Percentiles rank a stretch among this genome's conserved stretches.
phyloP scores from a whole-genome alignment of 2,329 filamentous ascomycete genomes.

The Aspergillus pseudoglaucus region DNA sequence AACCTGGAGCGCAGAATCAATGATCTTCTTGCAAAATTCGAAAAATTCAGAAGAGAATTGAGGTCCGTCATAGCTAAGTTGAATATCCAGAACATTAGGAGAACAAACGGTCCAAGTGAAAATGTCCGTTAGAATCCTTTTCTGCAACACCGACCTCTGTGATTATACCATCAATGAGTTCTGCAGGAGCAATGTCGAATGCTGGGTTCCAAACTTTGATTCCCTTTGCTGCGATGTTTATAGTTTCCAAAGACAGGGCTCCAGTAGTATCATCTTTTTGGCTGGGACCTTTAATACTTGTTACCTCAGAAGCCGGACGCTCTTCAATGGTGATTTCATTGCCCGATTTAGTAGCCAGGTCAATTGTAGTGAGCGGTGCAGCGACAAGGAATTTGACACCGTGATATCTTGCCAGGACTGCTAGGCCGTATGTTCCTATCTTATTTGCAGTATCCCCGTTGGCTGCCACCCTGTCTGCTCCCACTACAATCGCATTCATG shows the following conservation, averaged over 20 bases:
- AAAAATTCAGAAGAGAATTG: neutral
- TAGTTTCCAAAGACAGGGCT: slow-evolving; percentile 46
- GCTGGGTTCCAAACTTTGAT: slow-evolving; percentile 94
- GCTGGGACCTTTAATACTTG: slow-evolving; percentile 71
- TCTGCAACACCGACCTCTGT: slow-evolving; percentile 85
- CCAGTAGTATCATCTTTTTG: slow-evolving; percentile 52
- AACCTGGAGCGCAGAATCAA: slow-evolving; percentile 49
- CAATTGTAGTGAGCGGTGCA: slow-evolving; percentile 89
- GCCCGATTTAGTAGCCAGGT: slow-evolving; percentile 71
- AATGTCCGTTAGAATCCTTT: slow-evolving; percentile 64
- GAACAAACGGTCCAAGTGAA: slow-evolving; percentile 46
- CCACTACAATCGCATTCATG: slow-evolving; percentile 84
- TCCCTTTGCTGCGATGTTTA: slow-evolving; percentile 69
- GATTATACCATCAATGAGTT: slow-evolving; percentile 86
- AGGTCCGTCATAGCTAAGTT: neutral
- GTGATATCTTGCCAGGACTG: slow-evolving; percentile 82
- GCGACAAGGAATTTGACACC: slow-evolving; percentile 92
- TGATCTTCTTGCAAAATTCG: slow-evolving; percentile 6
- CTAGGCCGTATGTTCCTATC: slow-evolving; percentile 89
- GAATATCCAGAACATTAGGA: neutral
- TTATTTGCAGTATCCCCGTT: slow-evolving; percentile 99
- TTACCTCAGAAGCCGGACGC: slow-evolving; percentile 73
- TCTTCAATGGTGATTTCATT: slow-evolving; percentile 85
- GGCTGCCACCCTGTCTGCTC: slow-evolving; percentile 87
- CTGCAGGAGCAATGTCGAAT: slow-evolving; percentile 88